These are phyloP conservation scores for Clarireedia monteithiana DNA, from an alignment of 2,329 filamentous ascomycete genomes.

Conservation along the genomic window DNA sequence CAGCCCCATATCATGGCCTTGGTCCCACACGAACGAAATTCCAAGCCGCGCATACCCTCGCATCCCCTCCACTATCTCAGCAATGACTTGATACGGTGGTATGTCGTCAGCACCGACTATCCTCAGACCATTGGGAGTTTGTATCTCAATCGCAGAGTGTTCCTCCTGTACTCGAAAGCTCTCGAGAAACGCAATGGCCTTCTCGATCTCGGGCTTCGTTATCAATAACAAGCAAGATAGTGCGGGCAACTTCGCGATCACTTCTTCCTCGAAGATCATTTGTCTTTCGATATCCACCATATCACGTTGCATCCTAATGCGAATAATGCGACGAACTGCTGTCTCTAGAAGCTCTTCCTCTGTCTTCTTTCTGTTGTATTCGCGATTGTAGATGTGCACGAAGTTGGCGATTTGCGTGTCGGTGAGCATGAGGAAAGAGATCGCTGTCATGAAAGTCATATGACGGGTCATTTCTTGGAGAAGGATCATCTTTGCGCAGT, in stretches of 20 bases:
- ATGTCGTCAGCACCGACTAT: background rate
- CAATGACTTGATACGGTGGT: background rate
- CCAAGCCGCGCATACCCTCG: background rate
- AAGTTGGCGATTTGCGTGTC: background rate
- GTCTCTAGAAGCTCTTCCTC: background rate
- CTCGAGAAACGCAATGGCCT: background rate
- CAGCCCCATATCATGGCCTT: background rate
- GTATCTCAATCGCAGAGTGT: background rate
- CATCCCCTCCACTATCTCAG: background rate
- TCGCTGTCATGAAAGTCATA: background rate
- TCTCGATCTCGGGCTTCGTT: background rate
- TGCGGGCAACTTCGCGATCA: background rate
- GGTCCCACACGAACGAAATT: background rate
- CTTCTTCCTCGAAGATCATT: background rate
- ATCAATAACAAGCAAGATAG: background rate
- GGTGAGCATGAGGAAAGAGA: background rate
- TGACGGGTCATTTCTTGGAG: background rate
- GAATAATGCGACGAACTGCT: background rate
- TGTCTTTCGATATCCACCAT: background rate
- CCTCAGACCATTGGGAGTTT: background rate
- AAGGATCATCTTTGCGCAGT: background rate
- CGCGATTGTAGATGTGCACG: fast-evolving
- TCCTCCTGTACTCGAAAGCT: background rate
- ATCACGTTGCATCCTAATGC: background rate
- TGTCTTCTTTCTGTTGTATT: background rate